Evolutionary conservation across 2,329 filamentous ascomycete genomes (phyloP), one percentile per base, ranked within the genome.

Genomic region (Fusarium drepaniforme): DNA sequence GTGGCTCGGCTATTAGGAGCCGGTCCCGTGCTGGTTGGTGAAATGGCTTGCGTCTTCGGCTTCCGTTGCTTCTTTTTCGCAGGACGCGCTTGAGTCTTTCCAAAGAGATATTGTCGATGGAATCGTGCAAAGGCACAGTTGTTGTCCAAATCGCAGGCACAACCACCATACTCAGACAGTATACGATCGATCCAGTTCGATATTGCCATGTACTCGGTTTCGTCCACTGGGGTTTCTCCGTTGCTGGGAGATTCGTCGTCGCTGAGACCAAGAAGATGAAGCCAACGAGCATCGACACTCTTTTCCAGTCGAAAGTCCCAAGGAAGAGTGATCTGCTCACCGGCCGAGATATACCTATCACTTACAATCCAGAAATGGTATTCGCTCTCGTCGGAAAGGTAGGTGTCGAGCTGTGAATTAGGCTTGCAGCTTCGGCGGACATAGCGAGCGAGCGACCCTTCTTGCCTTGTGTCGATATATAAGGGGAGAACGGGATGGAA

Each of bases 351-450:
- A 42, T 92, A 88, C 64, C 93, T 90, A 77, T 94, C 94, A 77
- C 95, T 95, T 69, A 98, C 91, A 73, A 98, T 92, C 90, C 96
- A 98, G 82, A 98, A 98, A 80, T 97, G 94, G 80, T 96, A 97
- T 75, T 96, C 93, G 1, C 91, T 92, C 5, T 90, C 89, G 57
- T 91, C 92, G 2, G 94, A 94, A 58, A 98, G 90, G 75, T 95
- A 94, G 0, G 96, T 97, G 81, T 97, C 96, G 78, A 98, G 87
- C 37, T 90, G 89, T n/a, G 97, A 91, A 80, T 98, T 99, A 2
- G 97, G 94, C 71, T 90, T 91, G 85, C 97, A 99, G 79, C 97
- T 98, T 75, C 96, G 91, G 67, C 97, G 91, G n/a, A 97, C 92
- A 81, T 97, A 98, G 53, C 97, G 93, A 67, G 97, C 92, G 40